Percentiles rank a stretch among this genome's conserved stretches.
Conservation (phyloP, 2,329 filamentous ascomycete genomes). For the Daldinia sp. region DNA sequence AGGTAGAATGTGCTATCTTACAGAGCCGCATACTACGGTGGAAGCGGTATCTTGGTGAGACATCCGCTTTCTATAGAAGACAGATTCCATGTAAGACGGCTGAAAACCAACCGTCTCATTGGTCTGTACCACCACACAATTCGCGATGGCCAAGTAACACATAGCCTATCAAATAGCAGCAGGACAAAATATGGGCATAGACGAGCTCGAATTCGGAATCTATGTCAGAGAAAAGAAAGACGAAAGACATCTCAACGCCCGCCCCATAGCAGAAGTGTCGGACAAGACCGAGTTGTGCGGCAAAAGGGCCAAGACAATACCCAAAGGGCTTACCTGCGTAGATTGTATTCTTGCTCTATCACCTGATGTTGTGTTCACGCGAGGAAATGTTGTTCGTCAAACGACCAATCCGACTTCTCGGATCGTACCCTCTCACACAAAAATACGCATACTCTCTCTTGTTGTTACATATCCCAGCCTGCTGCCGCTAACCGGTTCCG, state of each 20-base stretch:
- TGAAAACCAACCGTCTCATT: neutral
- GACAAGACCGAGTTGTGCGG: constrained; percentile 22
- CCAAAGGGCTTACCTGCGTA: constrained; percentile 1
- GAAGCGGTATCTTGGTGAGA: constrained; percentile 20
- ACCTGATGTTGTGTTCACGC: constrained; percentile 28
- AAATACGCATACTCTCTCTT: constrained; percentile 8
- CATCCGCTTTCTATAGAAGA: constrained; percentile 18
- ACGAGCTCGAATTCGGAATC: constrained; percentile 16
- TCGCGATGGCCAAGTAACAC: neutral
- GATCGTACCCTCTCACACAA: constrained; percentile 9
- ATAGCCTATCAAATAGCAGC: constrained; percentile 23
- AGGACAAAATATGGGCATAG: constrained; percentile 12
- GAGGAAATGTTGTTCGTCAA: constrained; percentile 19
- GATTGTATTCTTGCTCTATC: constrained; percentile 22
- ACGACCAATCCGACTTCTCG: constrained; percentile 16
- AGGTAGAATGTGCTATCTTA: constrained; percentile 15
- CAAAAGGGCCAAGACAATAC: constrained; percentile 17
- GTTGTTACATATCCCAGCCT: constrained; percentile 16
- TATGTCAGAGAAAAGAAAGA: constrained; percentile 14
- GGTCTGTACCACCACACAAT: constrained; percentile 23
- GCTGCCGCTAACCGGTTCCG: constrained; percentile 38
- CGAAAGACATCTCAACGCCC: constrained; percentile 12
- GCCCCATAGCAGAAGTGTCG: constrained; percentile 25
- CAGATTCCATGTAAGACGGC: constrained; percentile 21
- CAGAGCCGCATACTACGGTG: constrained; percentile 33